Conservation (phyloP, 495 filamentous ascomycete genomes). For the Pyrenula aspistea region DNA sequence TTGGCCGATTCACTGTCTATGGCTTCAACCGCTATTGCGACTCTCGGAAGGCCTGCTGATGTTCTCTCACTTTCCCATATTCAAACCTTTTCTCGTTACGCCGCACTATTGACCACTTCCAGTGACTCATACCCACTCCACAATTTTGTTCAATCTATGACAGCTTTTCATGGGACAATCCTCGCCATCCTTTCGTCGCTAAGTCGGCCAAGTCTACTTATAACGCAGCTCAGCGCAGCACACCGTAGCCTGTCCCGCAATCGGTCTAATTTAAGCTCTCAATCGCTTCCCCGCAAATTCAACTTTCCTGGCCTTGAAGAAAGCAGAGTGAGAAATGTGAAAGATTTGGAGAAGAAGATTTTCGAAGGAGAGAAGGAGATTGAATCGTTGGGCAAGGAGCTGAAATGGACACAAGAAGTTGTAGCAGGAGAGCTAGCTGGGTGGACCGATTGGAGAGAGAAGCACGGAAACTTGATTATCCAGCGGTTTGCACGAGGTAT, state of each 20-base stretch:
- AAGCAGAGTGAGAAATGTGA: conserved; percentile 64
- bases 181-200: conserved; percentile 71
- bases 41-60: conserved; percentile 31
- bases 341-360: conserved; percentile 68
- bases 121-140: conserved; percentile 57
- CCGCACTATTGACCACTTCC: conserved; percentile 52
- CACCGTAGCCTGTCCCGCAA: conserved; percentile 63
- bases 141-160: conserved; percentile 59
- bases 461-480: conserved; percentile 61
- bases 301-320: conserved; percentile 62
- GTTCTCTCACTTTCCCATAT: conserved; percentile 53
- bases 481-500: conserved; percentile 64
- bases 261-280: conserved; percentile 50
- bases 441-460: conserved; percentile 81
- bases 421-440: conserved; percentile 85
- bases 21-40: conserved; percentile 39
- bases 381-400: conserved; percentile 55
- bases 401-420: conserved; percentile 85
- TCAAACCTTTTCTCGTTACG: conserved; percentile 61
- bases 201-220: conserved; percentile 66
- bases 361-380: conserved; percentile 51
- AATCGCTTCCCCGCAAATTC: conserved; percentile 36
- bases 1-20: conserved; percentile 55
- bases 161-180: conserved; percentile 65
- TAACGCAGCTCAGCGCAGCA: conserved; percentile 52